Conservation (phyloP, 1,284 basidiomycete species). For the Sporisorium iseilematis-ciliati region DNA sequence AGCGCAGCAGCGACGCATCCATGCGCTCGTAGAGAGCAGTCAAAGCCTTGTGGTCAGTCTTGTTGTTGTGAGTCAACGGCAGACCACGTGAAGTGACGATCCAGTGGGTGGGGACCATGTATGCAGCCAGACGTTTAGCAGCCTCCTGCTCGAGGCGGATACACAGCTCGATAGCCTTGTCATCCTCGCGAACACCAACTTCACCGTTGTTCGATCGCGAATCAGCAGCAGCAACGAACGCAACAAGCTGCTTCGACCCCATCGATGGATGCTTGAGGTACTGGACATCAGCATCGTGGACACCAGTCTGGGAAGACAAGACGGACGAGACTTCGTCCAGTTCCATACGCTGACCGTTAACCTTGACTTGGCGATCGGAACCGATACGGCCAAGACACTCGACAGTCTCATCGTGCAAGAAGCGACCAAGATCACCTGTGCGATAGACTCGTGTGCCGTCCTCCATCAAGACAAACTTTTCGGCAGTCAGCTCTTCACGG, state of each 20-base stretch:
- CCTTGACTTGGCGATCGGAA: conserved; percentile 65
- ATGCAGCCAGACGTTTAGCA: conserved; percentile 50
- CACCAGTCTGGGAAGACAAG: conserved; percentile 35
- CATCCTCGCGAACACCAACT: conserved; percentile 30
- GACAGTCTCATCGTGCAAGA: conserved; percentile 59
- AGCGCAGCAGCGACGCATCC: conserved; percentile 26
- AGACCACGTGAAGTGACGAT: conserved; percentile 47
- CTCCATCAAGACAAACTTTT: conserved; percentile 56
- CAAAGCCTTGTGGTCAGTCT: conserved; percentile 59
- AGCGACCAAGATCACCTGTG: conserved; percentile 67
- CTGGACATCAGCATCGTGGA: conserved; percentile 59
- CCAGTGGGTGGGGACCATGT: conserved; percentile 65
- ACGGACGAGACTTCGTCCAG: conserved; percentile 65
- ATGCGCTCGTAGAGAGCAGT: conserved; percentile 33
- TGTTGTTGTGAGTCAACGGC: conserved; percentile 68
- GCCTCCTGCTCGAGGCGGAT: conserved; percentile 47
- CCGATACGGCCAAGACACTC: conserved; percentile 65
- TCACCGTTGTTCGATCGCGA: conserved; percentile 4
- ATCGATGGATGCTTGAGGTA: conserved; percentile 63
- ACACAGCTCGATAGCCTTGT: conserved; percentile 39
- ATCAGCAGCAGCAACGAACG: conserved; percentile 47
- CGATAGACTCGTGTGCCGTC: conserved; percentile 64
- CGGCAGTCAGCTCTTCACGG: conserved; percentile 56
- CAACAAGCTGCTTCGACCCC: conserved; percentile 60
- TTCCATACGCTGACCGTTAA: conserved; percentile 69